A percentile compares a stretch with the other conserved stretches of the same genome.
Evolutionary conservation across 2,329 filamentous ascomycete genomes (phyloP).

Genomic region (Periconia sp.): DNA sequence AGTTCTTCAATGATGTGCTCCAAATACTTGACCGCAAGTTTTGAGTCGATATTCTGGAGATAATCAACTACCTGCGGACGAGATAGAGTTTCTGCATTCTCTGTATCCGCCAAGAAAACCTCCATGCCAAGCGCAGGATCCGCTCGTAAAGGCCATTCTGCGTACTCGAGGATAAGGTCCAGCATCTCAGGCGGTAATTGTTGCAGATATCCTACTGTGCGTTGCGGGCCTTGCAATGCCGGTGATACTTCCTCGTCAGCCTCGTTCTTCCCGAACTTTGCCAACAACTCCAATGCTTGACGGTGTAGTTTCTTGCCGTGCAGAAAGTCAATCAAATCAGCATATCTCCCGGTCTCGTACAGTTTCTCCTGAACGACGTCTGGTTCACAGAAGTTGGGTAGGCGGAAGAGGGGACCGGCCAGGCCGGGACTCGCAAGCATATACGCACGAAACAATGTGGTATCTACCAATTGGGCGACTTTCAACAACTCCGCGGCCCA

Average conservation of each 20-base stretch:
- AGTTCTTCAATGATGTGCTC: constrained; percentile 90
- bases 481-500: constrained; percentile 72
- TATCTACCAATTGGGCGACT: constrained; percentile 85
- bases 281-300: constrained; percentile 79
- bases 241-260: constrained; percentile 50
- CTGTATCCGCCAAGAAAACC: constrained; percentile 87
- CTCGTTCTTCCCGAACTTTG: constrained; percentile 70
- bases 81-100: constrained; percentile 89
- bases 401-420: constrained; percentile 86
- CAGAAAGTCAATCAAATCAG: constrained; percentile 95
- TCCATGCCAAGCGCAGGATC: constrained; percentile 83
- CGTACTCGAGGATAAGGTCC: constrained; percentile 88
- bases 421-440: constrained; percentile 89
- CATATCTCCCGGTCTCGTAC: constrained; percentile 84
- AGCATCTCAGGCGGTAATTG: constrained; percentile 83
- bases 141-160: constrained; percentile 78
- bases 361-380: constrained; percentile 92
- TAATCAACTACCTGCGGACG: constrained; percentile 75
- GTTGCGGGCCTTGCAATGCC: constrained; percentile 74
- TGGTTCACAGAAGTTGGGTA: constrained; percentile 96
- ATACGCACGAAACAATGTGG: constrained; percentile 88
- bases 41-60: constrained; percentile 67
- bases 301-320: constrained; percentile 92
- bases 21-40: constrained; percentile 78
- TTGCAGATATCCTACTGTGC: constrained; percentile 89